Conservation (phyloP, 768 basidiomycete species). For the Leccinum subgranulosum region DNA sequence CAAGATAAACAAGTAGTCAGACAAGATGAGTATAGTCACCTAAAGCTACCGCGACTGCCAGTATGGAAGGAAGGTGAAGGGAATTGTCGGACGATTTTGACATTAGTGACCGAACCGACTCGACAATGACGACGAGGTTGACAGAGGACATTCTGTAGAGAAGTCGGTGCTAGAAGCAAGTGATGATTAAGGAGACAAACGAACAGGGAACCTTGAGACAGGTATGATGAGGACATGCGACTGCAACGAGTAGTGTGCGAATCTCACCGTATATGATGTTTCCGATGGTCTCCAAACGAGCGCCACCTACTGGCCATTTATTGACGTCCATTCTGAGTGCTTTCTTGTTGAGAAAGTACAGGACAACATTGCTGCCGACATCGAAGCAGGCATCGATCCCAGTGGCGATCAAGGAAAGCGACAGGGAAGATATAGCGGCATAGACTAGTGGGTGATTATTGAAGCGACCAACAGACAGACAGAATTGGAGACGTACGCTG, state of each 20-base stretch:
- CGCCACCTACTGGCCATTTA: slow-evolving; percentile 91
- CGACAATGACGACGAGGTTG: slow-evolving; percentile 88
- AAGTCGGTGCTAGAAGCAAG: neutral
- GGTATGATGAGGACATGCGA: slow-evolving; percentile 2
- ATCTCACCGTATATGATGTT: slow-evolving; percentile 77
- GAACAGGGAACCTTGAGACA: slow-evolving; percentile 46
- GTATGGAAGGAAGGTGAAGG: slow-evolving; percentile 79
- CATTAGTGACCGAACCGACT: slow-evolving; percentile 73
- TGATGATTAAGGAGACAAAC: neutral
- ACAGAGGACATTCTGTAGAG: slow-evolving; percentile 78
- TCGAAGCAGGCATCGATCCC: slow-evolving; percentile 87
- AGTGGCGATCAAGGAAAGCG: slow-evolving; percentile 85
- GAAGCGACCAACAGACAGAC: neutral
- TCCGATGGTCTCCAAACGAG: slow-evolving; percentile 84
- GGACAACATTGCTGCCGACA: slow-evolving; percentile 74
- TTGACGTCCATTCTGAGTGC: slow-evolving; percentile 67
- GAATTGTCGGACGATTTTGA: slow-evolving; percentile 51
- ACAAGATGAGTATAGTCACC: slow-evolving; percentile 33
- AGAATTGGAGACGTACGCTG: slow-evolving; percentile 46
- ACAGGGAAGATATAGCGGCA: slow-evolving; percentile 81
- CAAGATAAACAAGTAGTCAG: neutral
- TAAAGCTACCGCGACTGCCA: slow-evolving; percentile 80
- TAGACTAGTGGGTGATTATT: slow-evolving; percentile 56
- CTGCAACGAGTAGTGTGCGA: neutral
- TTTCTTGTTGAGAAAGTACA: slow-evolving; percentile 76